phyloP scores from a whole-genome alignment of 23 red algal genomes.

The Cyanidiococcus yangmingshanensis region DNA sequence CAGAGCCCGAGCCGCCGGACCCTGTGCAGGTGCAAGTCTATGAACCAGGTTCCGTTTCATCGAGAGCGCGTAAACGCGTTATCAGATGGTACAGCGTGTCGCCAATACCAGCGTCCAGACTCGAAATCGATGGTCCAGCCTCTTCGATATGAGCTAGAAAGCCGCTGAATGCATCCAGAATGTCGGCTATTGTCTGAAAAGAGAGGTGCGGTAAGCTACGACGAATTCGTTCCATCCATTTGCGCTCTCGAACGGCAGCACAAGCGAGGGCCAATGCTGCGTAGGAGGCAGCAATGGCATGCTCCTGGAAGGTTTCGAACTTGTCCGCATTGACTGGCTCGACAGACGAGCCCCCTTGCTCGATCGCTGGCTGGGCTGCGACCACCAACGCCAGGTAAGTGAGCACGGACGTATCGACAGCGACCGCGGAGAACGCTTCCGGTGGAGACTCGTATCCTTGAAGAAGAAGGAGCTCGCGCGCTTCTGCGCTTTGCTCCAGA shows the following conservation, averaged over 20 bases:
- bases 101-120: background rate
- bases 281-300: background rate
- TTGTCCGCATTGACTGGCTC: background rate
- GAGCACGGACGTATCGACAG: background rate
- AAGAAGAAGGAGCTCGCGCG: background rate
- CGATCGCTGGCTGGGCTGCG: background rate
- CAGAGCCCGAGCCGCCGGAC: too few relatives aligned
- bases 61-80: background rate
- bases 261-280: background rate
- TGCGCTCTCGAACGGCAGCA: background rate
- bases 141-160: background rate
- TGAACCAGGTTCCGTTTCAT: too few relatives aligned
- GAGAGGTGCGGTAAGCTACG: background rate
- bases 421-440: background rate
- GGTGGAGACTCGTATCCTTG: background rate
- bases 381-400: background rate
- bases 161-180: background rate
- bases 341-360: background rate
- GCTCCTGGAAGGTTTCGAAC: background rate
- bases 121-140: background rate
- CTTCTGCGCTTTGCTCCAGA: background rate
- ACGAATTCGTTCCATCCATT: background rate
- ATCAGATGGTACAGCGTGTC: background rate
- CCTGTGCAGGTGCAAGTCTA: too few relatives aligned
- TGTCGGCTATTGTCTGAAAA: background rate